Evolutionary conservation across 352 stramenopile genomes (phyloP).

Genomic region (Lagenidium giganteum): DNA sequence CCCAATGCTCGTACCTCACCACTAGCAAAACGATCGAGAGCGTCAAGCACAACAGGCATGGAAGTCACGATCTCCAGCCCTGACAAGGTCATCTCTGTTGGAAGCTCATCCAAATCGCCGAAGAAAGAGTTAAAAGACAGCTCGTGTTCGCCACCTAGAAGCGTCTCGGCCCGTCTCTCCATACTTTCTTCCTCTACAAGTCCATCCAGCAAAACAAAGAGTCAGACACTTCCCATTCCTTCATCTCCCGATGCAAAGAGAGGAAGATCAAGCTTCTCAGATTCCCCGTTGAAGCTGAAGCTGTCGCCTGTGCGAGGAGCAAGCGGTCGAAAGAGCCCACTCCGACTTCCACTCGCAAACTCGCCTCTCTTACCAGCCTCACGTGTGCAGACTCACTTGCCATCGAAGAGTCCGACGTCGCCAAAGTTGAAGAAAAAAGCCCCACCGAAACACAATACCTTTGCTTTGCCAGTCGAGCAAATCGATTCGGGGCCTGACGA

Average conservation of each 20-base stretch:
- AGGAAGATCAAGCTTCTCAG: no score
- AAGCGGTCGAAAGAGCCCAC: no score
- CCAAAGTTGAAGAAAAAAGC: conserved; percentile 7
- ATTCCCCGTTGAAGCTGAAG: no score
- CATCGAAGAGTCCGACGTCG: neutral
- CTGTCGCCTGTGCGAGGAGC: no score
- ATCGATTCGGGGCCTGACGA: neutral
- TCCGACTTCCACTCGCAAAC: conserved; percentile 1
- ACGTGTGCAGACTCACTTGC: conserved; percentile 1
- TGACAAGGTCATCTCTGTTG: conserved; percentile 14
- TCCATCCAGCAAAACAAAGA: no score
- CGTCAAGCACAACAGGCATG: neutral
- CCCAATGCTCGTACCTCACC: conserved; percentile 3
- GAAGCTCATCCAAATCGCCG: no score
- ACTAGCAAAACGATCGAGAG: neutral
- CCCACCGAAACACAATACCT: conserved; percentile 1
- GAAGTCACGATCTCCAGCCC: neutral
- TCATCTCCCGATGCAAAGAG: no score
- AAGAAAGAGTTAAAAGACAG: no score
- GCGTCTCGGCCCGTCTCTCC: no score
- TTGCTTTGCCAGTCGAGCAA: conserved; percentile 13
- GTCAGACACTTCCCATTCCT: no score
- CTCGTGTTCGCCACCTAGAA: no score
- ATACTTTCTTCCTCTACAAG: no score
- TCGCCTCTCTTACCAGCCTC: conserved; percentile 13